Conservation (phyloP, 306 rosid genomes). For the Bauhinia variegata region DNA sequence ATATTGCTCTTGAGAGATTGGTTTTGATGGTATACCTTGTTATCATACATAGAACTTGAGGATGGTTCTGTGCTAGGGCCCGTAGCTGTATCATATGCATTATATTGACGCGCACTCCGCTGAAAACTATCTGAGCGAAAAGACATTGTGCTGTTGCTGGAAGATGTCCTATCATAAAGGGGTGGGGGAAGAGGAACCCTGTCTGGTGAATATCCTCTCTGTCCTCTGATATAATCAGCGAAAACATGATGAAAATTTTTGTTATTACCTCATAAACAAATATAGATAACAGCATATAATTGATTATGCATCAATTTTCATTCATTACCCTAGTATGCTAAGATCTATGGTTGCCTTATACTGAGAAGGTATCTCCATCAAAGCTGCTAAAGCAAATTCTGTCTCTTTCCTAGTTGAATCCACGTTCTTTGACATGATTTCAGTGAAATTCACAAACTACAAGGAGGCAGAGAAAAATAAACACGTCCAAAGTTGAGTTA, state of each 20-base stretch:
- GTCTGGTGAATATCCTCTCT: constrained; percentile 54
- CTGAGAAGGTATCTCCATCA: constrained; percentile 96
- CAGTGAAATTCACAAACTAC: constrained; percentile 82
- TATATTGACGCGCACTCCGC: constrained; percentile 35
- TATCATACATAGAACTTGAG: constrained; percentile 54
- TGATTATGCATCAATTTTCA: not conserved
- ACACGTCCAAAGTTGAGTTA: constrained; percentile 23
- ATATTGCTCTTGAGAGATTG: not conserved
- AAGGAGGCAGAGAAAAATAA: constrained; percentile 25
- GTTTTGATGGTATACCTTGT: constrained; percentile 49
- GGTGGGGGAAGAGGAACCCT: constrained; percentile 83
- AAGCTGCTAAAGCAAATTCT: constrained; percentile 75
- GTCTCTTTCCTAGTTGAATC: constrained; percentile 58
- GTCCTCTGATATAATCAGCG: constrained; percentile 44
- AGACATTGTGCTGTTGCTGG: constrained; percentile 32
- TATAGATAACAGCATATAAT: not conserved
- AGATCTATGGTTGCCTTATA: constrained; percentile 83
- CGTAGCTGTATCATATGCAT: constrained; percentile 22
- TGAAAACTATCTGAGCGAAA: constrained; percentile 52
- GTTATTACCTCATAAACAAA: constrained; percentile 18
- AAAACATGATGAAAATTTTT: constrained; percentile 27
- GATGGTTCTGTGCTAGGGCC: constrained; percentile 50
- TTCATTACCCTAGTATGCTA: constrained; percentile 69
- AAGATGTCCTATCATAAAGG: constrained; percentile 43
- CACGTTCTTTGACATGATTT: constrained; percentile 67